Conservation (phyloP, 768 basidiomycete genomes). For the Saitozyma sp. region DNA sequence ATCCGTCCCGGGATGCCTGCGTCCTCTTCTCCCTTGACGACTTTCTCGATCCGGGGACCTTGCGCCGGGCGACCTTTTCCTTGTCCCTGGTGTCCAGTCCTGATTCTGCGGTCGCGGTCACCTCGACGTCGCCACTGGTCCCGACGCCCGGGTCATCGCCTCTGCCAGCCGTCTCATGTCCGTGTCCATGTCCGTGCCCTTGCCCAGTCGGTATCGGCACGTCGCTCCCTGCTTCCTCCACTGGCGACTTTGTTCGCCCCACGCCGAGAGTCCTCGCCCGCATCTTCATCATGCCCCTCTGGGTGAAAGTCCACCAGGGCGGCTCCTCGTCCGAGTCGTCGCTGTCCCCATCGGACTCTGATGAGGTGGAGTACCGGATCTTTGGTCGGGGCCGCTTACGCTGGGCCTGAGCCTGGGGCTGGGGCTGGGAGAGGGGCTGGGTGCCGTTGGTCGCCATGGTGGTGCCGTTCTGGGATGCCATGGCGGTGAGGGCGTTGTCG, state of each 20-base stretch:
- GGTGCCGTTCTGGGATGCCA: not conserved
- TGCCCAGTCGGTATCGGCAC: too few species aligned
- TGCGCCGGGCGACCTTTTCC: too few species aligned
- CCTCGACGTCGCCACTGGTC: too few species aligned
- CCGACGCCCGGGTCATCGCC: too few species aligned
- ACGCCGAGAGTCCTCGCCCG: slow-evolving; percentile 16
- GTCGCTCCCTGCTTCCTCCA: slow-evolving; percentile 7
- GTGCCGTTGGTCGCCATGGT: too few species aligned
- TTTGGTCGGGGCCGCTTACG: slow-evolving; percentile 21
- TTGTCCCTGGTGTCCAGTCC: too few species aligned
- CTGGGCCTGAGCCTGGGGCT: not conserved
- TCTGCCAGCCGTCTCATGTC: too few species aligned
- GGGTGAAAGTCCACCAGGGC: slow-evolving; percentile 45
- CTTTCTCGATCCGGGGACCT: too few species aligned
- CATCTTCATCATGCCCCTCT: slow-evolving; percentile 37
- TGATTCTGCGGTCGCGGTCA: too few species aligned
- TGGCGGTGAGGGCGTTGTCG: not conserved
- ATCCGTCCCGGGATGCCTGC: not conserved
- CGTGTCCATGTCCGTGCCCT: too few species aligned
- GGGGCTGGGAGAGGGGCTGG: too few species aligned
- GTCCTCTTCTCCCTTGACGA: slow-evolving; percentile 1
- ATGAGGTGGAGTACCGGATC: slow-evolving; percentile 28
- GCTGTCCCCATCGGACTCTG: slow-evolving; percentile 18
- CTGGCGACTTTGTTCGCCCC: slow-evolving; percentile 6
- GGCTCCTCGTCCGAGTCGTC: slow-evolving; percentile 35